These are phyloP conservation scores for Crithidia acanthocephali DNA, from an alignment of 208 protist species.

Conservation along the genomic window DNA sequence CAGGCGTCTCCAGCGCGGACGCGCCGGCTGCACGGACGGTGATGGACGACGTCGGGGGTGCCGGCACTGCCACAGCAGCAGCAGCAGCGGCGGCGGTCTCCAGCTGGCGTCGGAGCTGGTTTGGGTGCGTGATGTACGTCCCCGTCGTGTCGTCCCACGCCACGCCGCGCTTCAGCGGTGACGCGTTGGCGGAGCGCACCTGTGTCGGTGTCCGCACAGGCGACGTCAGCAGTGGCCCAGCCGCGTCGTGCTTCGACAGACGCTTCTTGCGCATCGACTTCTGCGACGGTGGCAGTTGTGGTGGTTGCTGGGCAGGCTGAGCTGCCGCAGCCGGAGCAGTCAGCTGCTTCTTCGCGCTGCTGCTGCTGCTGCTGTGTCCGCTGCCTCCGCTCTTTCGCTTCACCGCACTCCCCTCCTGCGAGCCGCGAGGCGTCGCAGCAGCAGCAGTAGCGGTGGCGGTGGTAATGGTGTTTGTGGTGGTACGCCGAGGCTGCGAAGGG, in stretches of 20 bases:
- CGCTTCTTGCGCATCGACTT: slow-evolving; percentile 13
- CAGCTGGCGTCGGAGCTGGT: slow-evolving; percentile 29
- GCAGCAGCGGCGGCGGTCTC: slow-evolving; percentile 2
- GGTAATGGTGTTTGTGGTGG: not conserved
- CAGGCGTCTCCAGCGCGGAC: slow-evolving; percentile 21
- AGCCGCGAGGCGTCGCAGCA: not conserved
- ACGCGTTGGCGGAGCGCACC: slow-evolving; percentile 4
- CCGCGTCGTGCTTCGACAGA: not conserved
- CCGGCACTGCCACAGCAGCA: not conserved
- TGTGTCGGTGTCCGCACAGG: not conserved
- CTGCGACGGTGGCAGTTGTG: not conserved
- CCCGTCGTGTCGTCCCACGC: slow-evolving; percentile 31
- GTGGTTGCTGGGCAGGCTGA: not conserved
- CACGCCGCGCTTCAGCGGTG: slow-evolving; percentile 28
- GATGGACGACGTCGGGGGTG: not conserved
- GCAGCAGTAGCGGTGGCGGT: too few relatives aligned
- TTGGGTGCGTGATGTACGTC: slow-evolving; percentile 36
- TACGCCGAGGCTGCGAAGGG: not conserved
- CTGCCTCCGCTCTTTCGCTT: slow-evolving; percentile 9
- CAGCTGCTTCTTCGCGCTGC: not conserved
- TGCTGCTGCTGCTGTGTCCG: slow-evolving; percentile 7
- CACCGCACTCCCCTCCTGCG: not conserved
- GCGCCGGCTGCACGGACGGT: slow-evolving; percentile 5
- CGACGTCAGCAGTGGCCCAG: not conserved
- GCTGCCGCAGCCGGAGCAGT: not conserved